A percentile compares a stretch with the other conserved stretches of the same genome.
These are phyloP conservation scores for Acorus calamus DNA, from an alignment of 106 monocot species.

Conservation along the genomic window DNA sequence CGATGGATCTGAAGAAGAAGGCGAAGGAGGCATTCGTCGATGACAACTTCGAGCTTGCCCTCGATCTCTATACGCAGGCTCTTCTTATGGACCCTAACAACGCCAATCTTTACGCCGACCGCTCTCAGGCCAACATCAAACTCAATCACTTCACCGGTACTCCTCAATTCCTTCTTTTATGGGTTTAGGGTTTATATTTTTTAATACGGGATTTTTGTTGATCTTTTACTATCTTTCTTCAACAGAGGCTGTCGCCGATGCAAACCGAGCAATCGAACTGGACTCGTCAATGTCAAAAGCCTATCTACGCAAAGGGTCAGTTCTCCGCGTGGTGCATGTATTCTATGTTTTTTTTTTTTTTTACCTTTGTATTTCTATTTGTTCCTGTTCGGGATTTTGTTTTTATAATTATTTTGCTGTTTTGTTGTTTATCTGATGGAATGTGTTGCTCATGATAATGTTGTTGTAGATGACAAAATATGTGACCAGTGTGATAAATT, in stretches of 20 bases:
- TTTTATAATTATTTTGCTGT: too few species aligned
- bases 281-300: constrained; percentile 83
- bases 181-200: too few species aligned
- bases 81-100: constrained; percentile 57
- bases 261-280: constrained; percentile 73
- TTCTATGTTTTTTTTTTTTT: too few species aligned
- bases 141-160: constrained; percentile 63
- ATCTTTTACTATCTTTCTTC: not conserved
- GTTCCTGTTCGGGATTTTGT: too few species aligned
- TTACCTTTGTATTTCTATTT: too few species aligned
- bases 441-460: too few species aligned
- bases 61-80: constrained; percentile 74
- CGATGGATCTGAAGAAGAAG: constrained; percentile 53
- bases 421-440: too few species aligned
- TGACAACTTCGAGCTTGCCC: constrained; percentile 84
- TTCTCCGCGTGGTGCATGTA: not conserved
- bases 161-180: not conserved
- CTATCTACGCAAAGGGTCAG: constrained; percentile 89
- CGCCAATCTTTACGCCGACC: constrained; percentile 82
- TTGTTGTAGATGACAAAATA: too few species aligned
- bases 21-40: constrained; percentile 95
- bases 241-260: constrained; percentile 91
- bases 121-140: constrained; percentile 92
- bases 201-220: too few species aligned
- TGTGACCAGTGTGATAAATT: too few species aligned